Conservation (phyloP, 2,329 filamentous ascomycete genomes). For the Trichoderma polysporum region DNA sequence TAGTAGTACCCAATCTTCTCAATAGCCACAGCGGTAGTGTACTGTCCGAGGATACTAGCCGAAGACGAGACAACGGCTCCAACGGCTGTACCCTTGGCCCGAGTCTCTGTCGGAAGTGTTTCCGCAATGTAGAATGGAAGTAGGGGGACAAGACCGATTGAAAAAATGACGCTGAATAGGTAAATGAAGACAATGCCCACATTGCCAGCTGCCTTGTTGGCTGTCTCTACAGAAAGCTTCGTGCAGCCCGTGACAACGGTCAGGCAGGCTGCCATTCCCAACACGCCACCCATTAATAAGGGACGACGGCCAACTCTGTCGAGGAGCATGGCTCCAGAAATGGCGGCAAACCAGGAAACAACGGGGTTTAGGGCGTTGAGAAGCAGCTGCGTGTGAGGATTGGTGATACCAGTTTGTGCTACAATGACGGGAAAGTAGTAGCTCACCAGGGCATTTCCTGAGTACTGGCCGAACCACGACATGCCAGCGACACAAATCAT, state of each 20-base stretch:
- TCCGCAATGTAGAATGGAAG: conserved; percentile 26
- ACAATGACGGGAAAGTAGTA: conserved; percentile 58
- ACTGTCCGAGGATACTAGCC: conserved; percentile 18
- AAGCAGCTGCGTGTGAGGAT: conserved; percentile 47
- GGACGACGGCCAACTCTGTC: conserved; percentile 59
- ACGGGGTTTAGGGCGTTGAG: conserved; percentile 55
- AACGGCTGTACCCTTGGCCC: conserved; percentile 24
- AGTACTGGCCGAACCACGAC: conserved; percentile 44
- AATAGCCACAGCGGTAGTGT: conserved; percentile 16
- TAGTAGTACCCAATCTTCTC: conserved; percentile 37
- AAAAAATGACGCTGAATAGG: conserved; percentile 49
- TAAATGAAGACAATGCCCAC: conserved; percentile 59
- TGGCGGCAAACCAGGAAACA: conserved; percentile 49
- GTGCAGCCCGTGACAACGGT: conserved; percentile 54
- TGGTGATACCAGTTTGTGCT: conserved; percentile 51
- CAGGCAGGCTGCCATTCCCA: conserved; percentile 42
- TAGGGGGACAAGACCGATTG: conserved; percentile 22
- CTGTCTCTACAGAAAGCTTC: conserved; percentile 38
- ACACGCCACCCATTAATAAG: conserved; percentile 40
- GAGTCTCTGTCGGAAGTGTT: conserved; percentile 24
- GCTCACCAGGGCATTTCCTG: conserved; percentile 48
- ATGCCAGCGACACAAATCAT: conserved; percentile 47
- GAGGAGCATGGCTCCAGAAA: conserved; percentile 55
- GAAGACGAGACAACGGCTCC: conserved; percentile 14
- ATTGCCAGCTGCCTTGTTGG: conserved; percentile 54